Evolutionary conservation across 352 stramenopile genomes (phyloP), one percentile per base, ranked within the genome.

Genomic region (Globisporangium acanthophoron): DNA sequence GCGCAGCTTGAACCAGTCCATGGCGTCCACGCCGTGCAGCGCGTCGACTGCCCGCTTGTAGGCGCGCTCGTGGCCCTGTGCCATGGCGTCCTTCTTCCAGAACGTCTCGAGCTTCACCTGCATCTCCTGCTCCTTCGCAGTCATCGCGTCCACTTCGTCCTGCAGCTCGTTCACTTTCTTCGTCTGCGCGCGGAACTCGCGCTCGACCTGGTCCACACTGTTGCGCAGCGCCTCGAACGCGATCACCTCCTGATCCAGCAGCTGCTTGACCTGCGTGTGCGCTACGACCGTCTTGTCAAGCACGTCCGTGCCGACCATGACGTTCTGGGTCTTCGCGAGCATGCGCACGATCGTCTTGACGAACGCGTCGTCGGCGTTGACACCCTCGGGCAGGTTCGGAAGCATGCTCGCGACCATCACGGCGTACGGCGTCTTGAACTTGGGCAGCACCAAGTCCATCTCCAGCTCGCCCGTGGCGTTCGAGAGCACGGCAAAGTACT

Each of bases 81-180:
- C 60, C 12, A 29, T 13, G 12, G 57, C 53, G 55, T 90, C 77
- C 27, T 74, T 67, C 33, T 87, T 88, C 84, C 84, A 92, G 56
- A 92, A 93, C 11, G 59, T 62, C 56, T 93, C 84, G 11, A 93
- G 68, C 67, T 90, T 90, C 52, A 89, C 53, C 66, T 93, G 84
- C 73, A 88, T 87, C 15, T 74, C 69, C 41, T 84, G 72, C 59
- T 92, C 81, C 40, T 87, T 81, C 3, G 67, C 46, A 4, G 69
- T 66, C 52, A 73, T 78, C n/a, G 70, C 60, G 20, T 70, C 71
- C 11, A 90, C 31, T 16, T 87, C 68, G 1, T 63, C 58, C 12
- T 73, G 35, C 11, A 82, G 53, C 13, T 73, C 66, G 8, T 46
- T 6, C 0, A 85, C 67, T 2, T 57, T 67, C 3, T 66, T 56